Base-by-base conservation (phyloP, 2,329 filamentous ascomycete species). In the Penicillium aurantiogriseum region DNA sequence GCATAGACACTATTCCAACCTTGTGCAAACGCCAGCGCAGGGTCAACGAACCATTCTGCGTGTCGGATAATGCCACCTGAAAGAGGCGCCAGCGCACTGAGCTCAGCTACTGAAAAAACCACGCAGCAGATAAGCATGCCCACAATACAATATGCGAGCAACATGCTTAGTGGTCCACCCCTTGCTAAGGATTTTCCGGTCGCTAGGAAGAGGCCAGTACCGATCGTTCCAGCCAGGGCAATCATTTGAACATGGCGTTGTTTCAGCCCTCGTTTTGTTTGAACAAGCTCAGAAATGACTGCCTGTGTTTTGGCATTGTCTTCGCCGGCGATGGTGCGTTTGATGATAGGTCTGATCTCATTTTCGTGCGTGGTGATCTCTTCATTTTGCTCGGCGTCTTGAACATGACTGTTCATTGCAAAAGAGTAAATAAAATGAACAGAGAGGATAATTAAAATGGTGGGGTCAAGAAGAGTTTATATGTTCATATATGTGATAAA, bases 71-170 rank as follows among this genome's bases (percentile, higher is more conserved):
- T 52, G 2, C 50, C 50, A 29, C 50, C 40, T 7, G 50, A 52
- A 52, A 52, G 50, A 35, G 31, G 50, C 4, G 31, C 50, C 39
- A 52, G 15, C 10, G 50, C 50, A 45, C 50, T 52, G 17, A 52
- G 27, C 40, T 52, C 50, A 9, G 50, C 50, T 8, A 45, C 40
- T 5, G 50, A 66, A 35, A 73, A 71, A 3, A 67, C 59, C 17
- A 76, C 62, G 6, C 66, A 68, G 5, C 71, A 67, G 7, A 71
- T 69, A 5, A 69, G 63, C 5, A 75, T 27, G 17, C 75, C 74
- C 36, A 74, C 67, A 50, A 74, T 62, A 1, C 63, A 36, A 57
- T 77, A 77, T 5, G 69, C 74, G 9, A 77, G 56, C 17, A 69
- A 61, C 2, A 63, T 63, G 4, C 67, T 66, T 8, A 67, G 50